Percentiles rank a stretch among this genome's conserved stretches.
These are phyloP conservation scores for Marchantia polymorpha DNA, from an alignment of 225 moss, liverwort and hornwort species.

Conservation along the genomic window DNA sequence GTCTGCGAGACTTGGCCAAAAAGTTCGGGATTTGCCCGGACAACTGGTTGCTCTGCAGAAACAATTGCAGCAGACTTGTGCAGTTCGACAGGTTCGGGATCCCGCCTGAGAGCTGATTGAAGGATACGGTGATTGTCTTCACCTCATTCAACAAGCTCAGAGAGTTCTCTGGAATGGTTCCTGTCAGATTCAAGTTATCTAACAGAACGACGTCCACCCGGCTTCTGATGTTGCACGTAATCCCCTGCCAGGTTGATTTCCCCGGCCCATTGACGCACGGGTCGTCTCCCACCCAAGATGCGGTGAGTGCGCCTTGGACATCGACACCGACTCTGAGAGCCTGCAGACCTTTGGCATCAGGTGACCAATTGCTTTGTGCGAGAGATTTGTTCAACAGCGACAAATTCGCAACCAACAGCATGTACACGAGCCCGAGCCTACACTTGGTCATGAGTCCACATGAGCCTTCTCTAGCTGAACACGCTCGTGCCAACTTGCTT, in stretches of 20 bases:
- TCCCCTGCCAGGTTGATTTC: slow-evolving; percentile 24
- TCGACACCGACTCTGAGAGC: slow-evolving; percentile 32
- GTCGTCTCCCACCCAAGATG: slow-evolving; percentile 27
- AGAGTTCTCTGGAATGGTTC: slow-evolving; percentile 31
- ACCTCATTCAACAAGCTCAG: slow-evolving; percentile 35
- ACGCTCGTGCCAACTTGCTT: neutral
- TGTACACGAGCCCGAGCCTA: neutral
- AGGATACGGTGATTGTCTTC: slow-evolving; percentile 22
- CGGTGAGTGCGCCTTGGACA: neutral
- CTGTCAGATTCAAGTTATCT: slow-evolving; percentile 19
- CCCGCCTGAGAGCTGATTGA: slow-evolving; percentile 30
- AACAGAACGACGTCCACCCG: slow-evolving; percentile 25
- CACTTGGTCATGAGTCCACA: neutral
- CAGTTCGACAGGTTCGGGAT: slow-evolving; percentile 37
- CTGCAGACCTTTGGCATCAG: slow-evolving; percentile 29
- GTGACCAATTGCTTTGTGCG: neutral
- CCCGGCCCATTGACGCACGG: slow-evolving; percentile 22
- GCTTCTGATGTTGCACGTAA: slow-evolving; percentile 24
- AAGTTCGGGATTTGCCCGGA: slow-evolving; percentile 36
- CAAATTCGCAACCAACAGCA: neutral
- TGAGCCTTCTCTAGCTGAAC: neutral
- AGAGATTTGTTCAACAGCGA: neutral
- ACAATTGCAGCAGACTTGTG: slow-evolving; percentile 23
- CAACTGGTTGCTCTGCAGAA: slow-evolving; percentile 29
- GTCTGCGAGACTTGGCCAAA: neutral